Evolutionary conservation across 345 rosid species (phyloP), one percentile per base, ranked within the genome.

Genomic region (Salix koriyanagi): DNA sequence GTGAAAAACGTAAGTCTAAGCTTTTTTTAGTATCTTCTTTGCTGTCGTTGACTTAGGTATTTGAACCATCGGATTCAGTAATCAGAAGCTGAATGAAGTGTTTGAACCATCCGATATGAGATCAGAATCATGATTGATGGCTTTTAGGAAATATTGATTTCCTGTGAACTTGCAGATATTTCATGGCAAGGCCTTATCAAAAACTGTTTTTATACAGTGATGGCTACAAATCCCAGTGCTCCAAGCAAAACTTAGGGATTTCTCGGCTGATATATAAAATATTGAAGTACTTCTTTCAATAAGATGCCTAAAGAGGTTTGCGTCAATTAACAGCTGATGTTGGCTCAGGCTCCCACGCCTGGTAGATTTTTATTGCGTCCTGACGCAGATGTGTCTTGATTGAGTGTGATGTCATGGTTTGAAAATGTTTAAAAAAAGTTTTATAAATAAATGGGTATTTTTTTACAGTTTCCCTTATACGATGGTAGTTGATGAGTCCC

Each of bases 211-310:
- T 1, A n/a, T 7, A 19, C n/a, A 44, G 44, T 15, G 70, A 26
- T 65, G 65, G 71, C 8, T 36, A 25, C 67, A 52, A 13, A 68
- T 76, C 73, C 79, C 73, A 54, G 41, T 7, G 67, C 42, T 52
- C 1, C 7, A n/a, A 54, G 13, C 30, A 62, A 26, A 14, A 28
- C 26, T 21, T 54, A 21, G 2, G 61, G 4, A n/a, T 56, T 56
- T 56, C 61, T 56, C 12, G 9, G 25, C 4, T 15, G 18, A 15
- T 18, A 68, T 68, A 30, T 32, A 41, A 21, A 37, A n/a, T n/a
- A 41, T 4, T 6, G 19, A 10, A 54, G 9, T 0, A 11, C 25
- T n/a, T 11, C 0, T 54, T 11, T 21, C 13, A 7, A 9, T n/a
- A 11, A 21, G 61, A 21, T 8, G 26, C 25, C 8, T 54, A 21